These are phyloP conservation scores for Geranium incanum DNA, from an alignment of 441 rosid species.

Conservation along the genomic window DNA sequence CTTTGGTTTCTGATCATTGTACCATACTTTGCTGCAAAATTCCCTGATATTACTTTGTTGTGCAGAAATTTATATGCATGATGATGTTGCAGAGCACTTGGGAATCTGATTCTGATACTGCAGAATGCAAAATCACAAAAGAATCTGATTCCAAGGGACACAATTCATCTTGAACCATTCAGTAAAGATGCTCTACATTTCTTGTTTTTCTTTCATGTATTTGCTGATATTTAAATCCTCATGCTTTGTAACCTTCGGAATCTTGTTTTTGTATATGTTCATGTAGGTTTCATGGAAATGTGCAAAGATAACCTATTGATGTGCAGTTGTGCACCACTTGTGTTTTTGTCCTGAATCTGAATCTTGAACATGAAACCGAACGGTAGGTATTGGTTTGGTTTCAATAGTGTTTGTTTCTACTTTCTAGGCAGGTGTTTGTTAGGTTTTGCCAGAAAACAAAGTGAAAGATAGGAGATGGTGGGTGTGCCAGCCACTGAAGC, in stretches of 20 bases:
- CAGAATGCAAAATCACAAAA: neutral
- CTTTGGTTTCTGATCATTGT: too few relatives aligned
- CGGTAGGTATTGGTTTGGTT: neutral
- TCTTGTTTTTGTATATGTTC: too few relatives aligned
- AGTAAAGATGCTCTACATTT: neutral
- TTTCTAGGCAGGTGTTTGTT: conserved; percentile 2
- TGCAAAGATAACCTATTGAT: too few relatives aligned
- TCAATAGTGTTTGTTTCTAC: neutral
- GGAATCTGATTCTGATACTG: neutral
- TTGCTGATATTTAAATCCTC: too few relatives aligned
- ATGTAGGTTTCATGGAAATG: too few relatives aligned
- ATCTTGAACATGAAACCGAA: neutral
- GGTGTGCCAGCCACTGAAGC: neutral
- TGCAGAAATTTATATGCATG: neutral
- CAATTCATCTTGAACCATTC: neutral
- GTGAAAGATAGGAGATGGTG: neutral
- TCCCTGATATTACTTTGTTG: conserved; percentile 1
- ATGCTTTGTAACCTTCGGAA: too few relatives aligned
- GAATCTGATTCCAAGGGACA: conserved; percentile 2
- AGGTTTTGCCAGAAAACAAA: conserved; percentile 1
- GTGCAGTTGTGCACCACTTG: neutral
- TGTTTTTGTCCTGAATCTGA: neutral
- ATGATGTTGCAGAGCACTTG: neutral
- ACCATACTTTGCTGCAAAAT: neutral
- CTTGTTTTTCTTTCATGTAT: neutral